Evolutionary conservation across 192 early-diverging fungal species (phyloP).

Genomic region (Coemansia sp.): DNA sequence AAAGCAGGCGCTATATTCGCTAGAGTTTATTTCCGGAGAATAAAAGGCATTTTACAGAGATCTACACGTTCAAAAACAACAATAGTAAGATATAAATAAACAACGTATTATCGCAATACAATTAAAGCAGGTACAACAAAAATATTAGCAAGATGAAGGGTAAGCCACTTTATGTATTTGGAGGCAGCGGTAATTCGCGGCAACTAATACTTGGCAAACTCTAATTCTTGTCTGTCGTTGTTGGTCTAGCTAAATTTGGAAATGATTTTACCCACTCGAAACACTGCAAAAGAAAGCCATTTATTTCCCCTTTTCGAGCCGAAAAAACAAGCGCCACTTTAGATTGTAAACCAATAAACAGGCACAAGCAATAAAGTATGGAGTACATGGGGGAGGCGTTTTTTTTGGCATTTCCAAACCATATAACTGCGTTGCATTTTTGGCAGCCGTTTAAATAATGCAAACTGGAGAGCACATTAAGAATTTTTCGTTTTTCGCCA

Average conservation of each 20-base stretch:
- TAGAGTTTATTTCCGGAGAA: too few species aligned
- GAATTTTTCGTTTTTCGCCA: background rate
- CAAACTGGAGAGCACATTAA: background rate
- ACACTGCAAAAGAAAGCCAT: too few species aligned
- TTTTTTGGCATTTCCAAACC: background rate
- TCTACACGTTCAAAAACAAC: too few species aligned
- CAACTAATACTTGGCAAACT: background rate
- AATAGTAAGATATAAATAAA: too few species aligned
- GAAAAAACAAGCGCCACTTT: background rate
- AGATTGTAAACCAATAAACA: background rate
- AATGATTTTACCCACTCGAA: background rate
- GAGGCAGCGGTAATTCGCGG: background rate
- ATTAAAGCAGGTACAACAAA: too few species aligned
- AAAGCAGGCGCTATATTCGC: too few species aligned
- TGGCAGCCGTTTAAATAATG: background rate
- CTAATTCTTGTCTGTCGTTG: background rate
- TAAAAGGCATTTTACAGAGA: too few species aligned
- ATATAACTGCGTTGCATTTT: conserved; percentile 2
- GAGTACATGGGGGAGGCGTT: background rate
- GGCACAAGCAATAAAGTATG: background rate
- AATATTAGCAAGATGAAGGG: background rate
- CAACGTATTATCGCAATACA: too few species aligned
- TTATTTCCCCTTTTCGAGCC: background rate
- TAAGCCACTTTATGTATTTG: background rate
- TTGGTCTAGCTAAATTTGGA: background rate